A percentile compares a stretch with the other conserved stretches of the same genome.
phyloP scores from a whole-genome alignment of 2,329 filamentous ascomycete genomes.

The Fusarium sp. region DNA sequence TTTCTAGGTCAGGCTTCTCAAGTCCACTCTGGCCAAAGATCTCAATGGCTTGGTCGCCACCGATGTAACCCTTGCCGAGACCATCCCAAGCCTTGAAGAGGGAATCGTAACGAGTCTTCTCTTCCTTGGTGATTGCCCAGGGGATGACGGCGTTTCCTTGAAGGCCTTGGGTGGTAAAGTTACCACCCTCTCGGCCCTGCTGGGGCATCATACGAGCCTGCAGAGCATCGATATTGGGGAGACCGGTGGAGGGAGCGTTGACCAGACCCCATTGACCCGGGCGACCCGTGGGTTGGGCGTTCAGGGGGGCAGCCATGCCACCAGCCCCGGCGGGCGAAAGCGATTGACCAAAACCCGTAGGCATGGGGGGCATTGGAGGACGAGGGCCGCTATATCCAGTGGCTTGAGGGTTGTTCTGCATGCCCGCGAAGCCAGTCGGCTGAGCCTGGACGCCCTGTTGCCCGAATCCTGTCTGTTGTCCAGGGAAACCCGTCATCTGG shows the following conservation, averaged over 20 bases:
- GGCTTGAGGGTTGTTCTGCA: slow-evolving; percentile 74
- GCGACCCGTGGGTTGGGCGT: slow-evolving; percentile 92
- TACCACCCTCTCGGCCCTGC: slow-evolving; percentile 84
- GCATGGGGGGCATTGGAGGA: slow-evolving; percentile 89
- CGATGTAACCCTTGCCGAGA: slow-evolving; percentile 90
- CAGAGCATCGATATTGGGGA: slow-evolving; percentile 93
- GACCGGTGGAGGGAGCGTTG: slow-evolving; percentile 87
- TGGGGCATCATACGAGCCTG: slow-evolving; percentile 98
- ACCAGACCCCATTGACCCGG: slow-evolving; percentile 99
- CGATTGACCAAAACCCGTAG: slow-evolving; percentile 65
- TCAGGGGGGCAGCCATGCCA: slow-evolving; percentile 76
- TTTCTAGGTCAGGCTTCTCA: slow-evolving; percentile 88
- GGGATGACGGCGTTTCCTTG: slow-evolving; percentile 95
- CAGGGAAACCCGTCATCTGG: slow-evolving; percentile 77
- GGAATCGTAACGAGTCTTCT: slow-evolving; percentile 96
- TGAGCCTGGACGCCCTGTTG: slow-evolving; percentile 74
- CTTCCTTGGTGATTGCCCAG: slow-evolving; percentile 98
- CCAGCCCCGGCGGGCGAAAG: slow-evolving; percentile 71
- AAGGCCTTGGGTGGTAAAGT: slow-evolving; percentile 86
- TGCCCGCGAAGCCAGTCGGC: slow-evolving; percentile 76
- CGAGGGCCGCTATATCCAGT: slow-evolving; percentile 87
- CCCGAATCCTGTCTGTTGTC: slow-evolving; percentile 68
- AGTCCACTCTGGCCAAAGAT: slow-evolving; percentile 97
- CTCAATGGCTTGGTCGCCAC: slow-evolving; percentile 92
- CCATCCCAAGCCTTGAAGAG: slow-evolving; percentile 98